Percentiles rank a stretch among this genome's conserved stretches.
Evolutionary conservation across 2,329 filamentous ascomycete genomes (phyloP).

Genomic region (Fusarium scirpi): DNA sequence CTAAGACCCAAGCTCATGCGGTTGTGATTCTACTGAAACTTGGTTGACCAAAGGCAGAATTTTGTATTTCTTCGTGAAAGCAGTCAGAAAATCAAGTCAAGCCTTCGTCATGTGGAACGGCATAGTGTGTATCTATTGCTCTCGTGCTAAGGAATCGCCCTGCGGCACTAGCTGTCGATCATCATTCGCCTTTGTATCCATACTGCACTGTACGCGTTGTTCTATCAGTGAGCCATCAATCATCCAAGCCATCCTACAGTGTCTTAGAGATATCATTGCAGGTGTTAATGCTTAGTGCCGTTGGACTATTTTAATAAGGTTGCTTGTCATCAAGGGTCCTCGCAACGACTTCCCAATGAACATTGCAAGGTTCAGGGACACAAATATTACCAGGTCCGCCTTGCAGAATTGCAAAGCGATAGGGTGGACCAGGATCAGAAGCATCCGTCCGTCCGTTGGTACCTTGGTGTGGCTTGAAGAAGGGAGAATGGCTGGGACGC

Average conservation of each 20-base stretch:
- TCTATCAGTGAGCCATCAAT: background rate
- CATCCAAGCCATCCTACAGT: background rate
- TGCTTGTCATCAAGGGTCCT: conserved; percentile 4
- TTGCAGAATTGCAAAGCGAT: background rate
- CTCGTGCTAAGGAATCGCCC: background rate
- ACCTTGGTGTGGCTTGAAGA: conserved; percentile 33
- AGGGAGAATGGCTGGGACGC: conserved; percentile 7
- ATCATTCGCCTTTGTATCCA: conserved; percentile 4
- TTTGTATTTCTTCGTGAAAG: background rate
- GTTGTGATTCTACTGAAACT: background rate
- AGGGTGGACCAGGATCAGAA: conserved; percentile 10
- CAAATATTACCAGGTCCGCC: conserved; percentile 3
- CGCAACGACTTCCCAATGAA: conserved; percentile 36
- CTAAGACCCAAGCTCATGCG: background rate
- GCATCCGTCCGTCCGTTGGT: background rate
- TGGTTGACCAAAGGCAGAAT: background rate
- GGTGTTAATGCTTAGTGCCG: conserved; percentile 4
- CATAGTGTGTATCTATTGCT: background rate
- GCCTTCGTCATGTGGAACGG: background rate
- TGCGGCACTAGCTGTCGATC: conserved; percentile 36
- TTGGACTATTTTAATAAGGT: background rate
- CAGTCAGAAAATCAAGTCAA: background rate
- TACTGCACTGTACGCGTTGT: background rate
- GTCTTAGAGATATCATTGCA: background rate
- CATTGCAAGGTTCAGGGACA: background rate